Percentiles rank a stretch among this genome's conserved stretches.
phyloP scores from a whole-genome alignment of 768 basidiomycete species.

The Boletus huronensis region DNA sequence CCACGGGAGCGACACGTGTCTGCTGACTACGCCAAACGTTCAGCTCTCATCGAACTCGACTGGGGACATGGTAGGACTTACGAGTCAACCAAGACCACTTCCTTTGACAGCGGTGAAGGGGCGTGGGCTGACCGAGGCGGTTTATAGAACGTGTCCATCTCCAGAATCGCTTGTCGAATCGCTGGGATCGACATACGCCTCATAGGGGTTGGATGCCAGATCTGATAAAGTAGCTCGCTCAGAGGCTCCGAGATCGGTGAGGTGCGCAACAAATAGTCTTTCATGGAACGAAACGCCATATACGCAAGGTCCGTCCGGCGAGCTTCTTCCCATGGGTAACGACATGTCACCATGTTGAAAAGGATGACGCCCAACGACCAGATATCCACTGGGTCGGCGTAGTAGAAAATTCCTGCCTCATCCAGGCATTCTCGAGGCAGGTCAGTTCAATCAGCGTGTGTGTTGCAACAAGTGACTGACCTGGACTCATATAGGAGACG shows the following conservation, averaged over 20 bases:
- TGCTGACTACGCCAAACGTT: conserved; percentile 6
- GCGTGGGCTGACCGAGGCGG: neutral
- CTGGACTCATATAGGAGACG: conserved; percentile 66
- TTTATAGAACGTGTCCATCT: conserved; percentile 16
- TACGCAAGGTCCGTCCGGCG: neutral
- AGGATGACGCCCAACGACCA: conserved; percentile 81
- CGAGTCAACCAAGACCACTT: conserved; percentile 10
- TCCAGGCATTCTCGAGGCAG: conserved; percentile 51
- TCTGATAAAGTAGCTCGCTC: conserved; percentile 4
- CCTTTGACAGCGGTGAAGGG: neutral
- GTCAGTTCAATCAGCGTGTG: conserved; percentile 6
- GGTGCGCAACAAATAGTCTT: neutral
- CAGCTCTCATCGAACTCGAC: neutral
- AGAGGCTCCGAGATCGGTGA: conserved; percentile 11
- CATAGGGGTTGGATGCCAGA: conserved; percentile 14
- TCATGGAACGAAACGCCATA: neutral
- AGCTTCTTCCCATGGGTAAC: conserved; percentile 19
- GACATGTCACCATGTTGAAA: conserved; percentile 73
- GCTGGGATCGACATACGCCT: conserved; percentile 16
- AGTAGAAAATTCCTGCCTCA: conserved; percentile 28
- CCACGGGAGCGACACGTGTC: conserved; percentile 3
- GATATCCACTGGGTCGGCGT: conserved; percentile 42
- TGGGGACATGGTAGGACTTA: neutral
- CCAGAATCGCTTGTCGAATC: conserved; percentile 13
- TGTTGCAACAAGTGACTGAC: conserved; percentile 37